Evolutionary conservation across 495 filamentous ascomycete genomes (phyloP).

Genomic region (Daldinia concentrica): DNA sequence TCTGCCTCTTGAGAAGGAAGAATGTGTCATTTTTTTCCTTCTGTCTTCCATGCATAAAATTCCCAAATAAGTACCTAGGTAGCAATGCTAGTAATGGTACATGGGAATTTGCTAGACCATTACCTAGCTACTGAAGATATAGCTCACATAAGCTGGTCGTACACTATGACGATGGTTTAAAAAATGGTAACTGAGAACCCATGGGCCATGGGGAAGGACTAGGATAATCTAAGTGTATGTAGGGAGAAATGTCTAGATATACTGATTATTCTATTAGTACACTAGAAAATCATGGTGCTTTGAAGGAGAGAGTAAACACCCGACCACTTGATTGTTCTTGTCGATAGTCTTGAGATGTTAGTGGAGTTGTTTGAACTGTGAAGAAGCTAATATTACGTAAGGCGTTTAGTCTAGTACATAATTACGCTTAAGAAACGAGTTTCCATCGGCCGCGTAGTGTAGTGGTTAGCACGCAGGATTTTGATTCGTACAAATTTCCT

Average conservation of each 20-base stretch:
- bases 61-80: too few relatives aligned
- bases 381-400: conserved; percentile 19
- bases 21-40: neutral
- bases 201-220: too few relatives aligned
- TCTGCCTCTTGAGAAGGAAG: neutral
- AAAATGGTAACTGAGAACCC: too few relatives aligned
- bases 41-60: neutral
- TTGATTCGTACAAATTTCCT: conserved; percentile 35
- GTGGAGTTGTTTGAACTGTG: neutral
- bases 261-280: neutral
- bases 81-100: neutral
- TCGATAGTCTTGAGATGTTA: neutral
- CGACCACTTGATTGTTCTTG: neutral
- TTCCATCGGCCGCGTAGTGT: conserved; percentile 41
- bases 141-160: too few relatives aligned
- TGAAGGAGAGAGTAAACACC: neutral
- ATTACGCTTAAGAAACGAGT: neutral
- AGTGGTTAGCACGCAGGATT: conserved; percentile 47
- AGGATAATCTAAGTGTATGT: neutral
- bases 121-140: too few relatives aligned
- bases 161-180: too few relatives aligned
- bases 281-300: neutral
- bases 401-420: neutral
- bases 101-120: too few relatives aligned
- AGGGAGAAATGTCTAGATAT: neutral